A percentile compares a stretch with the other conserved stretches of the same genome.
Conservation (phyloP, 2,329 filamentous ascomycete species). For the Colletotrichum karsti region DNA sequence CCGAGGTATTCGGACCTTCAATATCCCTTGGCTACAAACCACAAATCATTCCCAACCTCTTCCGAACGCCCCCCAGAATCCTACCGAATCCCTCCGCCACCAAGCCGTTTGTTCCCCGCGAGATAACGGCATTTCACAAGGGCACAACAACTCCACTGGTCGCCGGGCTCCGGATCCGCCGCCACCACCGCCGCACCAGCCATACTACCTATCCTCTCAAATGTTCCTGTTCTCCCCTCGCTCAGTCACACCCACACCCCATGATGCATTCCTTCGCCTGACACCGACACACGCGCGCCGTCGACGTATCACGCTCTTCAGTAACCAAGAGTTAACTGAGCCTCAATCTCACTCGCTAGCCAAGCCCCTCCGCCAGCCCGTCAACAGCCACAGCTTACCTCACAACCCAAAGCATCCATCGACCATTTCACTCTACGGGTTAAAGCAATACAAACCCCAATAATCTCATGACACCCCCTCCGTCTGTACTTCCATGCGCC, state of each 20-base stretch:
- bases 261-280: background rate
- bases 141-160: background rate
- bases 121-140: background rate
- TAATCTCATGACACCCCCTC: background rate
- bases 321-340: slow-evolving; percentile 4
- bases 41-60: background rate
- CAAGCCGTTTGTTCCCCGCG: background rate
- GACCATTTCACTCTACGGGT: slow-evolving; percentile 6
- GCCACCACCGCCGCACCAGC: background rate
- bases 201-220: background rate
- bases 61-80: background rate
- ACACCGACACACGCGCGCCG: background rate
- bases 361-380: slow-evolving; percentile 3
- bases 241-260: background rate
- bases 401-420: slow-evolving; percentile 1
- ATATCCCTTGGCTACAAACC: background rate
- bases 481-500: background rate
- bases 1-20: background rate
- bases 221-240: background rate
- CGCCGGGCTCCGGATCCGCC: background rate
- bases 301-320: background rate
- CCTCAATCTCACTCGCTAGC: slow-evolving; percentile 7
- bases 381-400: slow-evolving; percentile 22
- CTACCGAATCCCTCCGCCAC: background rate
- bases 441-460: background rate